Conservation (phyloP, 768 basidiomycete genomes). For the Tremella yokohamensis region DNA sequence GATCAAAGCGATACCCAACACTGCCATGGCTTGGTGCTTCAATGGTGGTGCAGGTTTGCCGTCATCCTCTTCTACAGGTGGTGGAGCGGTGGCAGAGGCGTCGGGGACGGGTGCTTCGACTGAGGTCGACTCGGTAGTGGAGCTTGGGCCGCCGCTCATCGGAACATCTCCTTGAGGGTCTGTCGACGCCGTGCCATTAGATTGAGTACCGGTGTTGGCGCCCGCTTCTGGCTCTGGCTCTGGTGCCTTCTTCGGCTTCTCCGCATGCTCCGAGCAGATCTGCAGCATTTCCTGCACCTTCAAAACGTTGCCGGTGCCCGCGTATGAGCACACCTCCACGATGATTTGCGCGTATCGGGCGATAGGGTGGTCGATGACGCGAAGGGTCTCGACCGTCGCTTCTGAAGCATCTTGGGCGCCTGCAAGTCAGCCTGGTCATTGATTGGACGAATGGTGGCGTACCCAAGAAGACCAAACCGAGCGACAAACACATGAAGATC, state of each 20-base stretch:
- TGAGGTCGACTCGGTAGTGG: constrained; percentile 1
- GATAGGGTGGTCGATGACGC: constrained; percentile 87
- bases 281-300: constrained; percentile 89
- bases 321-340: constrained; percentile 89
- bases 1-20: constrained; percentile 86
- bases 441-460: constrained; percentile 33
- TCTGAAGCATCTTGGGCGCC: constrained; percentile 90
- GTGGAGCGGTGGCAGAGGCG: not conserved
- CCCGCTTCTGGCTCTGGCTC: constrained; percentile 23
- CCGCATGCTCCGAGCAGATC: constrained; percentile 86
- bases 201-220: constrained; percentile 11
- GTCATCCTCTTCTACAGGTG: constrained; percentile 40
- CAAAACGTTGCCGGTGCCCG: constrained; percentile 90
- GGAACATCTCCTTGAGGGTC: constrained; percentile 31
- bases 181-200: constrained; percentile 43
- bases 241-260: constrained; percentile 47
- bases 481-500: constrained; percentile 79
- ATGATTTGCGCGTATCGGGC: constrained; percentile 86
- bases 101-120: constrained; percentile 10
- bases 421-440: constrained; percentile 45
- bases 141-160: constrained; percentile 14
- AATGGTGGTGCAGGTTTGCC: constrained; percentile 52
- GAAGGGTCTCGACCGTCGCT: constrained; percentile 85
- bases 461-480: constrained; percentile 90
- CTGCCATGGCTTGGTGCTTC: constrained; percentile 80